Base-by-base conservation (phyloP, 768 basidiomycete genomes). In the Rhizopogon vulgaris region DNA sequence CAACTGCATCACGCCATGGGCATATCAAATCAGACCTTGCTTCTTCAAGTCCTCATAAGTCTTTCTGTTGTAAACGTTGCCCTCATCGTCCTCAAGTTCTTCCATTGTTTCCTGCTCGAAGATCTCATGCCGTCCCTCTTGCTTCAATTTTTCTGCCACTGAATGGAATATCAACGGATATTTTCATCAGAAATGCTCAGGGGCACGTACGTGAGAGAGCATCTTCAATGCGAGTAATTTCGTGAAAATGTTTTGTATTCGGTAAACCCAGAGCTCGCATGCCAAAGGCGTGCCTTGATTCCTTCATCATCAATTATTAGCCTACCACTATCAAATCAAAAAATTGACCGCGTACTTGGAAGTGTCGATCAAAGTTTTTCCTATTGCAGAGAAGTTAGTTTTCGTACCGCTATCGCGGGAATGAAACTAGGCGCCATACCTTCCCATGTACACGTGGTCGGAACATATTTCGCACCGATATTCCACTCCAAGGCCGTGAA, bases 231-330 rank as follows among this genome's bases (percentile, higher is more conserved):
- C 87, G 83, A 24, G 94, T 98, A 54, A 99, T 97, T 70, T 96
- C 96, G 64, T 96, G 94, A 77, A 98, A 99, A 71, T 99, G 96
- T 69, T 95, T 97, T 2, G 95, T 98, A 58, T 97, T 97, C 1
- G 96, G 96, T 52, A 99, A 77, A 34, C 96, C 96, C 27, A 99
- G 78, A 10, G 95, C 94, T 43, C 93, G 86, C 93, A 99, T 96
- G 22, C 94, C 96, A 60, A 97, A 98, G 1, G 96, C 90, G 71
- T 99, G 96, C 51, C 94, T 78, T 25, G 92, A 90, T 76, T 98
- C 96, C 80, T 90, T 64, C 55, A 52, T 63, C 54, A 52, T 24
- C 4, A 24, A 56, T 38, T 60, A 57, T 73, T 51, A 58, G 48
- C 40, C 47, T 48, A 27, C 15, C 38, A 22, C n/a, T 38, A 45